Evolutionary conservation across 305 asterid species (phyloP), one percentile per base, ranked within the genome.

Genomic region (Petunia hybrid): DNA sequence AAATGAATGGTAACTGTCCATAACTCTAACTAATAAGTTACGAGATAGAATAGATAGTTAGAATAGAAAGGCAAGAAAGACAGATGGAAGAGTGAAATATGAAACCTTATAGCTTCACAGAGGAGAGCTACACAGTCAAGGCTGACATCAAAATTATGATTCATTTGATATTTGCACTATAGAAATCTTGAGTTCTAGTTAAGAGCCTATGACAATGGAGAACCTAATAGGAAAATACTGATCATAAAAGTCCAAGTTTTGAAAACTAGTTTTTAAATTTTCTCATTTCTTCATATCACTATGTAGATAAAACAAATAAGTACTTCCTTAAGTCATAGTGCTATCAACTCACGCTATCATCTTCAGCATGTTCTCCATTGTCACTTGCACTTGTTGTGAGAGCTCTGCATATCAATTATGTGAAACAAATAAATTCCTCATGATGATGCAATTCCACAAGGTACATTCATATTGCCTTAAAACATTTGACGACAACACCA

Each of bases 361-460:
- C 91, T 92, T 93, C 67, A 91, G 91, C 99, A 96, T 92, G 89
- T 86, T 90, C 83, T 88, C 97, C 93, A 93, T 89, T 61, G 91
- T 91, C 55, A 68, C 89, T 88, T 96, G 97, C 83, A 93, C 82
- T 53, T 91, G 94, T 87, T 91, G 97, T 81, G 94, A 89, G 82
- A 96, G 92, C 80, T 89, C 98, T 91, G 96, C 80, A 77, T 80
- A 36, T 1, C 12, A 55, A 78, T 71, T 60, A 35, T 62, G 76
- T 39, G 67, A 66, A 71, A 35, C 43, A 51, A 43, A 9, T 10
- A 53, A 62, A 14, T 13, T 6, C 80, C 81, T 63, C 57, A 56
- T 10, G 6, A 63, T 1, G 6, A 45, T 3, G 13, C 35, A 42
- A 60, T 16, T 46, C 22, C 57, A 57, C 71, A 42, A 77, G 43